phyloP scores from a whole-genome alignment of 2,329 filamentous ascomycete species.

The Epichloe typhina region DNA sequence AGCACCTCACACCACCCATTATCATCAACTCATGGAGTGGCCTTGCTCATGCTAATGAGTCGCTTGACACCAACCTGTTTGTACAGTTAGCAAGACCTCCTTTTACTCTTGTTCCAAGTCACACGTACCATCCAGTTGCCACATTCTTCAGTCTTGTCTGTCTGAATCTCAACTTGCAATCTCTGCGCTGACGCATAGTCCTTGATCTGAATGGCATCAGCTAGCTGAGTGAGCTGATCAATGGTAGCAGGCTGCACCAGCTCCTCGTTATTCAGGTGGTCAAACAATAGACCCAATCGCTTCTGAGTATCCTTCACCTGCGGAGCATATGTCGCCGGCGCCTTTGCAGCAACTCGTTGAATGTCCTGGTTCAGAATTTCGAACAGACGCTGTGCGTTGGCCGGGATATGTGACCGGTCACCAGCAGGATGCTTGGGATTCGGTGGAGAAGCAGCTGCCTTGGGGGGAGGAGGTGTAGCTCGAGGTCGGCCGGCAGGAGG shows the following conservation, averaged over 20 bases:
- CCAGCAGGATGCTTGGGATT: conserved; percentile 62
- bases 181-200: conserved; percentile 55
- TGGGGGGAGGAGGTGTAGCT: conserved; percentile 33
- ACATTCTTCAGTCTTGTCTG: conserved; percentile 66
- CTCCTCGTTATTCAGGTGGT: conserved; percentile 93
- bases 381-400: conserved; percentile 61
- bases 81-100: conserved; percentile 24
- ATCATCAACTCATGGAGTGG: conserved; percentile 39
- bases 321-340: conserved; percentile 71
- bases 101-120: background rate
- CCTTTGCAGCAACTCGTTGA: conserved; percentile 74
- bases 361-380: conserved; percentile 75
- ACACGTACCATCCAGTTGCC: conserved; percentile 75
- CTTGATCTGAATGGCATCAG: conserved; percentile 52
- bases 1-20: no score
- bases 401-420: conserved; percentile 80
- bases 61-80: conserved; percentile 60
- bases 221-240: conserved; percentile 48
- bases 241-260: conserved; percentile 71
- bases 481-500: conserved; percentile 20
- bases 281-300: conserved; percentile 83
- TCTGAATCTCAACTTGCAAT: conserved; percentile 63
- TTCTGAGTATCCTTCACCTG: conserved; percentile 94
- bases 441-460: conserved; percentile 35
- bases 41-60: conserved; percentile 67